phyloP scores from a whole-genome alignment of 768 basidiomycete species.

The Pulveroboletus sp. region DNA sequence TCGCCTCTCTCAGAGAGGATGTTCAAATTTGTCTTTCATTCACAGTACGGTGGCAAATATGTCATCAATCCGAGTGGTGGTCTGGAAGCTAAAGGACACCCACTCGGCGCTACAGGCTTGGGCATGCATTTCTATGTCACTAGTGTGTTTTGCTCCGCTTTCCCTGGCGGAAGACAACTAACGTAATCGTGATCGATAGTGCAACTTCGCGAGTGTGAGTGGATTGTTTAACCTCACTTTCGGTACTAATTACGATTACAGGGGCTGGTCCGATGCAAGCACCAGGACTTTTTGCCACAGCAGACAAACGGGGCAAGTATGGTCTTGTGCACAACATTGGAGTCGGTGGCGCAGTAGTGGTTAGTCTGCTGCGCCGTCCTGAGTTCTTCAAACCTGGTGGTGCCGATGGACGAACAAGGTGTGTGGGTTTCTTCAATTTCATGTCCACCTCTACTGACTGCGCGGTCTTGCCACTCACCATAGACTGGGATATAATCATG shows the following conservation, averaged over 20 bases:
- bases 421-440: background rate
- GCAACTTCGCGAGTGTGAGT: constrained; percentile 54
- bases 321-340: constrained; percentile 81
- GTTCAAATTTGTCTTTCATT: background rate
- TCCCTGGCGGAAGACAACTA: no score
- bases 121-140: constrained; percentile 83
- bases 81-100: constrained; percentile 80
- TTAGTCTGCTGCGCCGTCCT: constrained; percentile 68
- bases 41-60: constrained; percentile 74
- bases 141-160: constrained; percentile 42
- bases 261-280: constrained; percentile 81
- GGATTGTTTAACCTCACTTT: constrained; percentile 29
- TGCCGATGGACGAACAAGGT: constrained; percentile 62
- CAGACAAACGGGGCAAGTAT: constrained; percentile 67
- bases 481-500: constrained; percentile 82
- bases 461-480: background rate
- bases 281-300: constrained; percentile 55
- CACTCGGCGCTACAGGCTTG: constrained; percentile 72
- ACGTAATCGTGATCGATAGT: no score
- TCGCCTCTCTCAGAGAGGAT: background rate
- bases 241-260: constrained; percentile 23
- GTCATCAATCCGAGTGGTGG: constrained; percentile 84
- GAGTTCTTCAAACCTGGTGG: constrained; percentile 66
- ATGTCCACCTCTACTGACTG: background rate
- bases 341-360: constrained; percentile 73